Conservation (phyloP, 495 filamentous ascomycete genomes). For the Penicillium longicatenatum region DNA sequence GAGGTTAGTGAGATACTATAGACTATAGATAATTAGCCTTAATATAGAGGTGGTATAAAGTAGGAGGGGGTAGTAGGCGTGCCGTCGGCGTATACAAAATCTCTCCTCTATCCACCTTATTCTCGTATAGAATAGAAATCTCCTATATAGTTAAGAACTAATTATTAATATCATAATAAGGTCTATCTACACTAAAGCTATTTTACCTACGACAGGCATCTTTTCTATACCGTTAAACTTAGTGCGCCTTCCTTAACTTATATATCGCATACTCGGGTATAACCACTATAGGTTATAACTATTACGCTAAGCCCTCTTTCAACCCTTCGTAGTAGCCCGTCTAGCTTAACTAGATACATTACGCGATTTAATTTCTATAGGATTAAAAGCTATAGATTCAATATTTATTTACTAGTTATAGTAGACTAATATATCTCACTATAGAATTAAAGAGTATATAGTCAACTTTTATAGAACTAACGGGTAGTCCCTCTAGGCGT, state of each 20-base stretch:
- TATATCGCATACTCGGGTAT: background rate
- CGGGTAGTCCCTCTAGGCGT: background rate
- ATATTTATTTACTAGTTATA: background rate
- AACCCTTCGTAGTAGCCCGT: background rate
- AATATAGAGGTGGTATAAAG: background rate
- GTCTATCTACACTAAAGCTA: background rate
- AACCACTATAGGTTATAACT: background rate
- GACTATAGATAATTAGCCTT: constrained; percentile 1
- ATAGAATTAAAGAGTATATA: constrained; percentile 1
- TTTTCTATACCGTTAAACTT: background rate
- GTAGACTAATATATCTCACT: background rate
- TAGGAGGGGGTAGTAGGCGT: background rate
- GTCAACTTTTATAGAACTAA: background rate
- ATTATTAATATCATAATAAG: background rate
- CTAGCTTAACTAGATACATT: background rate
- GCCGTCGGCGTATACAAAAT: background rate
- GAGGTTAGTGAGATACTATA: background rate
- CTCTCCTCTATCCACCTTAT: background rate
- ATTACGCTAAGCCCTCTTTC: background rate
- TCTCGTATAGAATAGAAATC: background rate
- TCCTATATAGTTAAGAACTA: background rate
- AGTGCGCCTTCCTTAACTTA: background rate
- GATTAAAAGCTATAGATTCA: background rate
- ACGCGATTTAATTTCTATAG: background rate
- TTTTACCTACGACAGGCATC: background rate